Evolutionary conservation across 805 yeast species (phyloP), one percentile per base, ranked within the genome.

Genomic region (Torulaspora delbrueckii): DNA sequence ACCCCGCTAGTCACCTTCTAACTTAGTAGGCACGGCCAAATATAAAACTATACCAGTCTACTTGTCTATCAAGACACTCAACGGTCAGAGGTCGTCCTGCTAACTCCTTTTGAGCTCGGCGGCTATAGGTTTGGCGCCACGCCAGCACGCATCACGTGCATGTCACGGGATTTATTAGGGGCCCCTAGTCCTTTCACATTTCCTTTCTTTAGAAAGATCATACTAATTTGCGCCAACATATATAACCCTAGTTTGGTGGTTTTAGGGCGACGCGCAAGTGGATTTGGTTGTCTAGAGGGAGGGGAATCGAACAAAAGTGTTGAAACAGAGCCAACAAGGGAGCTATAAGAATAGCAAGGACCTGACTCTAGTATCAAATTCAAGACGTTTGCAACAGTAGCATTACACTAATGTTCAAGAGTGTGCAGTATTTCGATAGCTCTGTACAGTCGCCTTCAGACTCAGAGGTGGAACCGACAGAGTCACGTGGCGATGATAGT

Each of bases 391-490:
- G 30, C 12, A 30, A 30, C 12, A 31, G 18, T 7, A 31, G 19
- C 19, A 31, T 16, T 40, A 6, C 10, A 40, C 28, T 32, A 28
- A 55, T 55, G 59, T 55, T 55, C 47, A 53, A 51, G 41, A 53
- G 48, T 30, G 57, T 53, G 16, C 45, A 50, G 40, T 55, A 47
- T 36, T 54, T 53, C 27, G 51, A 54, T 13, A 48, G 46, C 33
- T 52, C 50, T 12, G 47, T 50, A 28, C 51, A 46, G 27, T 47
- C 56, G 10, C 54, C 57, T 9, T 52, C 57, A 3, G 59, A 55
- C 43, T 51, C 57, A 12, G 59, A 55, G 36, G 49, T 54, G 18
- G 59, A 52, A 39, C 59, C 59, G 2, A 49, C 54, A 7, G 53
- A 48, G 18, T 37, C 48, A 24, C 38, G 34, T 26, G 34, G 10